Percentiles rank a stretch among this genome's conserved stretches.
phyloP scores from a whole-genome alignment of 805 yeast genomes.

The Candida ficus region DNA sequence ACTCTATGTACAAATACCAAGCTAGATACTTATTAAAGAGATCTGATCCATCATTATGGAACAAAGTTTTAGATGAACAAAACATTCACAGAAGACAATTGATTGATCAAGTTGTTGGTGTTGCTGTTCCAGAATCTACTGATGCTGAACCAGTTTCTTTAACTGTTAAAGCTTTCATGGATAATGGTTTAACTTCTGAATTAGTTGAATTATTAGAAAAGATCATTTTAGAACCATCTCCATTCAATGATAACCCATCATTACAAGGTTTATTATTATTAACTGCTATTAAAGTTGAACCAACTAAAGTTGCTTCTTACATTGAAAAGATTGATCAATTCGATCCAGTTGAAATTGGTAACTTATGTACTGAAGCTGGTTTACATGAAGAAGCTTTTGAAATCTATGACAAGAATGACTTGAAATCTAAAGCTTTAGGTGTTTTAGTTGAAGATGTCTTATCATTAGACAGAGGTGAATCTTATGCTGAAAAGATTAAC shows the following conservation, averaged over 20 bases:
- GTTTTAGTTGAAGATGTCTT: slow-evolving; percentile 89
- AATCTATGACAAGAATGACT: slow-evolving; percentile 80
- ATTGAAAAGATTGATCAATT: slow-evolving; percentile 86
- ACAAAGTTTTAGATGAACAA: slow-evolving; percentile 65
- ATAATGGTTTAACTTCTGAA: slow-evolving; percentile 87
- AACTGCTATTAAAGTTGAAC: slow-evolving; percentile 95
- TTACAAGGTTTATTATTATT: slow-evolving; percentile 88
- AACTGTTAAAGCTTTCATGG: slow-evolving; percentile 95
- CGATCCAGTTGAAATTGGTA: slow-evolving; percentile 92
- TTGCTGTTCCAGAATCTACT: slow-evolving; percentile 90
- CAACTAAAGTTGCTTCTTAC: slow-evolving; percentile 74
- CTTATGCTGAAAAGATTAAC: slow-evolving; percentile 86
- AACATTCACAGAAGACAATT: slow-evolving; percentile 86
- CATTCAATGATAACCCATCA: slow-evolving; percentile 92
- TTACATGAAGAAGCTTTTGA: slow-evolving; percentile 92
- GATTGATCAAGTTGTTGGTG: slow-evolving; percentile 90
- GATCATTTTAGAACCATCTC: slow-evolving; percentile 94
- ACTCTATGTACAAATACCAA: slow-evolving; percentile 97
- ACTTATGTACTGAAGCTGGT: slow-evolving; percentile 83
- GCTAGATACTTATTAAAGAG: slow-evolving; percentile 91
- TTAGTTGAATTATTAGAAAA: slow-evolving; percentile 92
- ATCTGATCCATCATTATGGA: slow-evolving; percentile 84
- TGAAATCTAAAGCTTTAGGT: slow-evolving; percentile 72
- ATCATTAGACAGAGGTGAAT: slow-evolving; percentile 93
- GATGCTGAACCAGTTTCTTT: slow-evolving; percentile 92